Evolutionary conservation across 148 eudicot species (phyloP).

Genomic region (Talinum fruticosum): DNA sequence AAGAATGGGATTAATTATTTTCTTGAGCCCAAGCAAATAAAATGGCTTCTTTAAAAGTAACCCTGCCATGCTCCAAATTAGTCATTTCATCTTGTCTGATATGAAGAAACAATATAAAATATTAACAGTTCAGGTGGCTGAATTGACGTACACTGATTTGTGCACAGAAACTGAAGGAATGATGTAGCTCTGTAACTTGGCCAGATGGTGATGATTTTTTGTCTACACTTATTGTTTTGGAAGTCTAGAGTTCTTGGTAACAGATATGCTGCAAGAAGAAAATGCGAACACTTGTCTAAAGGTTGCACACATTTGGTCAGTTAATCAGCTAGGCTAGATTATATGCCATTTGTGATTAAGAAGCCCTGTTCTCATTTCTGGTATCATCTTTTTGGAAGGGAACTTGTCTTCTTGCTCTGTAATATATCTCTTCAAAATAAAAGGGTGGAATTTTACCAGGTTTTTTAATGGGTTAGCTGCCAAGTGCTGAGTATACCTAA

Average conservation of each 20-base stretch:
- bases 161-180: neutral
- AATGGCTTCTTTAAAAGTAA: neutral
- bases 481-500: too few species aligned
- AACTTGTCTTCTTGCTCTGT: neutral
- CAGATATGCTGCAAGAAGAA: too few species aligned
- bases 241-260: too few species aligned
- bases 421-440: neutral
- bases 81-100: neutral
- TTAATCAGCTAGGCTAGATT: neutral
- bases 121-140: neutral
- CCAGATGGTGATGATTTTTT: neutral
- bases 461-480: too few species aligned
- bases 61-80: neutral
- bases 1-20: too few species aligned
- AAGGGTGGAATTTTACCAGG: too few species aligned
- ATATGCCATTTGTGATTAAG: neutral
- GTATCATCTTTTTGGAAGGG: neutral
- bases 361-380: neutral
- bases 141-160: neutral
- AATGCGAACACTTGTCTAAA: neutral
- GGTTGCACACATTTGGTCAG: neutral
- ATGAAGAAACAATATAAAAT: neutral
- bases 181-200: neutral
- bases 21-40: neutral
- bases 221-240: neutral